Conservation (phyloP, 108 stramenopile genomes). For the Tribonema minus region DNA sequence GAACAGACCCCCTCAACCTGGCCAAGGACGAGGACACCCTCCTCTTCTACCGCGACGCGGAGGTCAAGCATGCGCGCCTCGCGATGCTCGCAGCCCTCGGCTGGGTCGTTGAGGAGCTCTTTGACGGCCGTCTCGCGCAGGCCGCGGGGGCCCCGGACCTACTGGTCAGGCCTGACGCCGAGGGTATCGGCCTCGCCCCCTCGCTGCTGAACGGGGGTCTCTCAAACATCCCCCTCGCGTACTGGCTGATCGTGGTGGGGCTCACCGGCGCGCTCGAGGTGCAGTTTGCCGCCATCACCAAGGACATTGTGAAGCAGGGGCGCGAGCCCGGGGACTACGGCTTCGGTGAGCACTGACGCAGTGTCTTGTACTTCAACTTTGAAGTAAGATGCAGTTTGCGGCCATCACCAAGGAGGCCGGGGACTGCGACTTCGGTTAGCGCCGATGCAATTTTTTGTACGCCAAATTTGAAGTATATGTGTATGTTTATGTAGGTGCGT, state of each 20-base stretch:
- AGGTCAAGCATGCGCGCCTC: background rate
- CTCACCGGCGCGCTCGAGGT: background rate
- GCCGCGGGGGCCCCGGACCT: background rate
- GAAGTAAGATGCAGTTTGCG: too few relatives aligned
- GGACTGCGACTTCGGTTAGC: too few relatives aligned
- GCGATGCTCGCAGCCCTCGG: background rate
- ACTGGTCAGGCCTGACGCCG: background rate
- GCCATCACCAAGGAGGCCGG: too few relatives aligned
- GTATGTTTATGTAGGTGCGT: too few relatives aligned
- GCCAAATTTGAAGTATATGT: too few relatives aligned
- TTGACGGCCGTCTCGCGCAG: background rate
- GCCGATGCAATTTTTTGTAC: too few relatives aligned
- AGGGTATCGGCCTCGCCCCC: background rate
- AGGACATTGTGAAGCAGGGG: background rate
- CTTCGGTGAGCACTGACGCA: too few relatives aligned
- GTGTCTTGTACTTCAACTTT: too few relatives aligned
- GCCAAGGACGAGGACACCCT: background rate
- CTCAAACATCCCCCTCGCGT: background rate
- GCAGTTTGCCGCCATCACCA: background rate
- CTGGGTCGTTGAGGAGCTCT: background rate
- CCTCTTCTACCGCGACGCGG: background rate
- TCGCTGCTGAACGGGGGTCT: slow-evolving; percentile 7
- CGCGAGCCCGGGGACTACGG: slow-evolving; percentile 69
- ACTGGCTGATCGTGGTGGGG: background rate
- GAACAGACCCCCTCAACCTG: background rate